Percentiles rank a stretch among this genome's conserved stretches.
Evolutionary conservation across 306 rosid species (phyloP).

Genomic region (Macrotyloma uniflorum): DNA sequence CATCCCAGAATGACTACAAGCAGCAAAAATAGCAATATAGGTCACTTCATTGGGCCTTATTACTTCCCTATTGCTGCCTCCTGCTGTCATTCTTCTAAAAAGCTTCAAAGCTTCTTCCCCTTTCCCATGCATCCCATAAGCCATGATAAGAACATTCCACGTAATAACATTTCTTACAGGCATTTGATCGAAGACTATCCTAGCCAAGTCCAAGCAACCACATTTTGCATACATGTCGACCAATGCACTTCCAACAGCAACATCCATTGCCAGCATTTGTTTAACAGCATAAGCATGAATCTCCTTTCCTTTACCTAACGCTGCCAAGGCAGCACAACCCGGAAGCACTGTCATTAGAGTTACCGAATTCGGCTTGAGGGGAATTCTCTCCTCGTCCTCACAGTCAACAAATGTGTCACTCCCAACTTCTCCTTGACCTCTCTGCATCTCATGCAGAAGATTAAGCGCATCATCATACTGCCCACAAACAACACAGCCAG

Average conservation of each 20-base stretch:
- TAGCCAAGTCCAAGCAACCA: constrained; percentile 69
- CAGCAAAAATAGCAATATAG: constrained; percentile 67
- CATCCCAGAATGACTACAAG: constrained; percentile 76
- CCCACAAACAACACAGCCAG: constrained; percentile 72
- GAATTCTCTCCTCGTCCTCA: constrained; percentile 41
- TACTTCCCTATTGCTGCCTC: constrained; percentile 39
- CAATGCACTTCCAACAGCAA: constrained; percentile 84
- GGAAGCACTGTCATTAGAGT: constrained; percentile 89
- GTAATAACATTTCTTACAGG: constrained; percentile 69
- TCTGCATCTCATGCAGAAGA: constrained; percentile 65
- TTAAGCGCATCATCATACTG: constrained; percentile 63
- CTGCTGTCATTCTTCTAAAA: constrained; percentile 59
- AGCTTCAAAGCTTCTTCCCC: constrained; percentile 71
- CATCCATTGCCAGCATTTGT: constrained; percentile 60
- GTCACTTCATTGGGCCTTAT: constrained; percentile 64
- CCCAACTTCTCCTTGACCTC: constrained; percentile 38
- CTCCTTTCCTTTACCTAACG: constrained; percentile 76
- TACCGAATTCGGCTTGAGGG: constrained; percentile 72
- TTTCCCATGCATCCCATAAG: constrained; percentile 88
- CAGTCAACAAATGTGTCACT: constrained; percentile 15
- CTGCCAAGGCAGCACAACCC: constrained; percentile 73
- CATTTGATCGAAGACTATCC: constrained; percentile 69
- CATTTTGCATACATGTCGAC: constrained; percentile 94
- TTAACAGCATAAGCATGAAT: constrained; percentile 80
- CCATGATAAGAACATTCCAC: constrained; percentile 90